Conservation (phyloP, 2,329 filamentous ascomycete species). For the Alternaria sp. region DNA sequence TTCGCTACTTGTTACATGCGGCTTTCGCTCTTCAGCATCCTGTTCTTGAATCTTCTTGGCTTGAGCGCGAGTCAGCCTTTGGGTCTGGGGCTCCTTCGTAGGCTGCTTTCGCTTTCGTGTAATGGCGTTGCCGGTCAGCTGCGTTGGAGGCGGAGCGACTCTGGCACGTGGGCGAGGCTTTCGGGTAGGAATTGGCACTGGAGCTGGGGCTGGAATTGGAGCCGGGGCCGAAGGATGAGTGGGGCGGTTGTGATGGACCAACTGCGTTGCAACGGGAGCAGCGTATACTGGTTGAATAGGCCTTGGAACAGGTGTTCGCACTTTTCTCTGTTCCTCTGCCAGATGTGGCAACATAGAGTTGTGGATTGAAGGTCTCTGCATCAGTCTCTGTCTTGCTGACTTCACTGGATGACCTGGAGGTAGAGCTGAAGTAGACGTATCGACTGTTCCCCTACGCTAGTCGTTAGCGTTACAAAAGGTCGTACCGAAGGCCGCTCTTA, state of each 20-base stretch:
- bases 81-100: not conserved
- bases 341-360: slow-evolving; percentile 16
- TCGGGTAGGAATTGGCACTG: not conserved
- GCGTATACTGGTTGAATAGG: no score
- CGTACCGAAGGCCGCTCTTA: not conserved
- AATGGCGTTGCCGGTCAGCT: slow-evolving; percentile 1
- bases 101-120: slow-evolving; percentile 12
- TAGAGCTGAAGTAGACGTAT: slow-evolving; percentile 1
- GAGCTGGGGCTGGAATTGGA: not conserved
- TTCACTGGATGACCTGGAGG: slow-evolving; percentile 4
- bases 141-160: slow-evolving; percentile 1
- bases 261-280: slow-evolving; percentile 1
- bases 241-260: not conserved
- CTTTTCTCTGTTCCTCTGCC: not conserved
- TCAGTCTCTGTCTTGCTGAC: slow-evolving; percentile 25
- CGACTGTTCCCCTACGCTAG: not conserved
- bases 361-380: slow-evolving; percentile 27
- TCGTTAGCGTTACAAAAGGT: slow-evolving; percentile 2
- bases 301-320: not conserved
- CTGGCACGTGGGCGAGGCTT: not conserved
- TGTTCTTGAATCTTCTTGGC: slow-evolving; percentile 8
- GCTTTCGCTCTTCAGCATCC: not conserved
- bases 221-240: not conserved
- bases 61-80: slow-evolving; percentile 17
- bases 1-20: not conserved